phyloP scores from a whole-genome alignment of 805 yeast genomes.

The Candida parachauliodes region DNA sequence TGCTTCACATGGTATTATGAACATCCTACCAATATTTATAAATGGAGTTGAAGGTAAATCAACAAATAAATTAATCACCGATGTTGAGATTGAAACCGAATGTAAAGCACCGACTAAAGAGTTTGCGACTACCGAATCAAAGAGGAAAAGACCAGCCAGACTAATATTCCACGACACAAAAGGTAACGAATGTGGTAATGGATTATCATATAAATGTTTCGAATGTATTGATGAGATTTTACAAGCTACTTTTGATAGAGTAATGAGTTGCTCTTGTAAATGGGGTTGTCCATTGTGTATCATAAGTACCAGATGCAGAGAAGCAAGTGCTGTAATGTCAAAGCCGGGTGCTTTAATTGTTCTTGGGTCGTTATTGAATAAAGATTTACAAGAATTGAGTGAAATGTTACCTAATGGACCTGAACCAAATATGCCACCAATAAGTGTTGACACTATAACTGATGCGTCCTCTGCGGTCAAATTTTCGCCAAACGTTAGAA shows the following conservation, averaged over 20 bases:
- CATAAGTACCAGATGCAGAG: constrained; percentile 79
- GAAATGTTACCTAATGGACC: constrained; percentile 64
- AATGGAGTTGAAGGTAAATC: constrained; percentile 57
- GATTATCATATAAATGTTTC: constrained; percentile 75
- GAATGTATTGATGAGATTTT: constrained; percentile 70
- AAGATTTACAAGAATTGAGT: constrained; percentile 38
- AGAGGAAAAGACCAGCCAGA: constrained; percentile 80
- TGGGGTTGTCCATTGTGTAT: constrained; percentile 87
- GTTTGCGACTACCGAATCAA: constrained; percentile 70
- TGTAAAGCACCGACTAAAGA: constrained; percentile 98
- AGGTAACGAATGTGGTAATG: constrained; percentile 79
- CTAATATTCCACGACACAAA: constrained; percentile 78
- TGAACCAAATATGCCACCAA: constrained; percentile 68
- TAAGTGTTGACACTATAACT: constrained; percentile 63
- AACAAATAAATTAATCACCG: constrained; percentile 26
- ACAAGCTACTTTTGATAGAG: constrained; percentile 52
- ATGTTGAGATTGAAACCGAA: constrained; percentile 76
- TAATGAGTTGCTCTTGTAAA: constrained; percentile 65
- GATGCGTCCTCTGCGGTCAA: constrained; percentile 54
- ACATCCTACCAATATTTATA: constrained; percentile 69
- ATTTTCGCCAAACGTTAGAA: constrained; percentile 52
- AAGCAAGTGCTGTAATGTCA: constrained; percentile 76
- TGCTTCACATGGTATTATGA: constrained; percentile 86
- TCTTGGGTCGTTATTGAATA: constrained; percentile 57
- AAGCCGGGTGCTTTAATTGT: constrained; percentile 81